phyloP scores from a whole-genome alignment of 179 eudicot species.

The Patellifolia procumbens region DNA sequence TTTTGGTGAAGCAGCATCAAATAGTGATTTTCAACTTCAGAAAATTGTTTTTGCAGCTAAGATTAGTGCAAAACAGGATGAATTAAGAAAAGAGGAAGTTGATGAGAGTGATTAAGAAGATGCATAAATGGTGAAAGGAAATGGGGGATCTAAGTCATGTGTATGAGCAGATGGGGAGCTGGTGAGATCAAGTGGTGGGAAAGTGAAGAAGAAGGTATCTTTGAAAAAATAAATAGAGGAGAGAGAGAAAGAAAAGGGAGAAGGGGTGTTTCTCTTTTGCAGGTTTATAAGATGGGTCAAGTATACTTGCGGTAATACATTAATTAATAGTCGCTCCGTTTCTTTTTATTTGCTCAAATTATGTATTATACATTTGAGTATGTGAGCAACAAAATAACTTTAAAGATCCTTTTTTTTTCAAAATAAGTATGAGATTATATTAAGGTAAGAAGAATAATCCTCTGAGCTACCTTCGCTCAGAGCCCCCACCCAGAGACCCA shows the following conservation, averaged over 20 bases:
- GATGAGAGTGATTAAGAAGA: not conserved
- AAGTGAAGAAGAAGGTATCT: constrained; percentile 15
- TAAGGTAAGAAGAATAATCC: too few species aligned
- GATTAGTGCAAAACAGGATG: not conserved
- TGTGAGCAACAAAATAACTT: too few species aligned
- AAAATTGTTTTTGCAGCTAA: not conserved
- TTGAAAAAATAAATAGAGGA: constrained; percentile 2
- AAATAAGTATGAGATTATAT: too few species aligned
- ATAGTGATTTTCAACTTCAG: constrained; percentile 1
- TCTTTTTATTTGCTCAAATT: too few species aligned
- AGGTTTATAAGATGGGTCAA: not conserved
- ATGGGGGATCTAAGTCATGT: constrained; percentile 16
- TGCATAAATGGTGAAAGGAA: not conserved
- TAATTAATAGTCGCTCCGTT: too few species aligned
- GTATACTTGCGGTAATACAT: too few species aligned
- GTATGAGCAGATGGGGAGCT: not conserved
- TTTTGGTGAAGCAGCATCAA: not conserved
- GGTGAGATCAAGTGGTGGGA: constrained; percentile 14
- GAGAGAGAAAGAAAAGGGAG: constrained; percentile 11
- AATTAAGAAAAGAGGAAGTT: not conserved
- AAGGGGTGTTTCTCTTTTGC: not conserved
- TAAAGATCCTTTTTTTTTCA: too few species aligned
- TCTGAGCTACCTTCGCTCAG: too few species aligned
- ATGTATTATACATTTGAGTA: too few species aligned
- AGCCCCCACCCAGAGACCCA: too few species aligned